A percentile compares a stretch with the other conserved stretches of the same genome.
phyloP scores from a whole-genome alignment of 116 monocot species.

The Cymodocea nodosa region DNA sequence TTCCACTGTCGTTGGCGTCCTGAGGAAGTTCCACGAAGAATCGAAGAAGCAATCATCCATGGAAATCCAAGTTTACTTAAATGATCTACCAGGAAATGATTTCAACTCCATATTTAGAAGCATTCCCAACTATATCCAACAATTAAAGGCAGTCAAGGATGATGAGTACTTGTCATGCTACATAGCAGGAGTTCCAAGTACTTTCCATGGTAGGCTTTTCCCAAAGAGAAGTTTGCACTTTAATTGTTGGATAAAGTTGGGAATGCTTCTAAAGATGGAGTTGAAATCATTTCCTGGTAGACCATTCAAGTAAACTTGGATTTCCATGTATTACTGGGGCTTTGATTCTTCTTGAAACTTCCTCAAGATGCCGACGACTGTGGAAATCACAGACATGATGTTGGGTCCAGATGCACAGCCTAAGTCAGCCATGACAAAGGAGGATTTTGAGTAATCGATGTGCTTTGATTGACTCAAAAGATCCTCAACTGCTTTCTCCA shows the following conservation, averaged over 20 bases:
- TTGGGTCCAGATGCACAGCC: constrained; percentile 6
- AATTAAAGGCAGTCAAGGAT: neutral
- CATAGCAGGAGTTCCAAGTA: constrained; percentile 29
- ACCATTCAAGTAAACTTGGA: constrained; percentile 41
- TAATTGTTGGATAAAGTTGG: neutral
- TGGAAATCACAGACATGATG: neutral
- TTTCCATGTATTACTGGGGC: neutral
- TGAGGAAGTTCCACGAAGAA: neutral
- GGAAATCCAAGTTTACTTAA: constrained; percentile 29
- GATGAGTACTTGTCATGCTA: neutral
- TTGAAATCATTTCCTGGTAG: constrained; percentile 57
- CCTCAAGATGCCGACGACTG: neutral
- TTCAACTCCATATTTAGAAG: constrained; percentile 21
- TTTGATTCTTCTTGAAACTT: neutral
- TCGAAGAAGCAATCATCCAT: neutral
- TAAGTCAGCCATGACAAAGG: neutral
- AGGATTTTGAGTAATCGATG: neutral
- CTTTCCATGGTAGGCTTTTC: constrained; percentile 32
- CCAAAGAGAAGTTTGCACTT: constrained; percentile 2
- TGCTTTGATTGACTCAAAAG: neutral
- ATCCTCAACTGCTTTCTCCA: neutral
- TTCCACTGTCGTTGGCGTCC: neutral
- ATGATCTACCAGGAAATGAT: constrained; percentile 54
- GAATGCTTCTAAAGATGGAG: constrained; percentile 9
- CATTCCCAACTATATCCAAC: neutral